Evolutionary conservation across 306 rosid genomes (phyloP).

Genomic region (Biancaea sappan): DNA sequence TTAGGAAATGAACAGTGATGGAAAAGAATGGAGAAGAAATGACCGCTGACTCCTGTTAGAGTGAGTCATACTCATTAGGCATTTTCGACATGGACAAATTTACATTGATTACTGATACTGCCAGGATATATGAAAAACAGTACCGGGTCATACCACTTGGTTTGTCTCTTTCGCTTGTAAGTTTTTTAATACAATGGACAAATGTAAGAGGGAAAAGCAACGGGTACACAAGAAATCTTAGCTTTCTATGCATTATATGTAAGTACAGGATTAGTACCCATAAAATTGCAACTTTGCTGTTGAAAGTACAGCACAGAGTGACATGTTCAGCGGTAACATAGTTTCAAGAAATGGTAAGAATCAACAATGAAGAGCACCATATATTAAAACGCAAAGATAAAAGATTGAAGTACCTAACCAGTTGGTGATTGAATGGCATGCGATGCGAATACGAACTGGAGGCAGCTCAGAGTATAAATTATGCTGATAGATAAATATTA

Average conservation of each 20-base stretch:
- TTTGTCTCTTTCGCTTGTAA: not conserved
- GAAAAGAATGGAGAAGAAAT: not conserved
- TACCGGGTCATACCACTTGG: not conserved
- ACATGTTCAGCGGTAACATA: not conserved
- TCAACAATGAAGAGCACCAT: not conserved
- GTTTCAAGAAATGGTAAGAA: not conserved
- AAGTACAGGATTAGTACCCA: constrained; percentile 6
- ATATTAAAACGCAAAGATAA: not conserved
- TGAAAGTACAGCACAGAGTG: not conserved
- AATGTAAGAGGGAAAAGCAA: not conserved
- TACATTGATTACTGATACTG: not conserved
- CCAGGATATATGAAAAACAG: not conserved
- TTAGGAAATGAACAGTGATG: not conserved
- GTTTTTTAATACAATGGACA: not conserved
- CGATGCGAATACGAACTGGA: not conserved
- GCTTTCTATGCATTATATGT: not conserved
- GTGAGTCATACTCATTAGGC: not conserved
- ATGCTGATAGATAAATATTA: not conserved
- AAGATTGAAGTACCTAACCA: not conserved
- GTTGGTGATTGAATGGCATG: not conserved
- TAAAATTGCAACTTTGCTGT: not conserved
- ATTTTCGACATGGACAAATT: not conserved
- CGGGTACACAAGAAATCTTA: not conserved
- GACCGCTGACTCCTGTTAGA: not conserved
- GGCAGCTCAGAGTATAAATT: not conserved